Evolutionary conservation across 1,284 basidiomycete genomes (phyloP).

Genomic region (Cutaneotrichosporon daszewskae): DNA sequence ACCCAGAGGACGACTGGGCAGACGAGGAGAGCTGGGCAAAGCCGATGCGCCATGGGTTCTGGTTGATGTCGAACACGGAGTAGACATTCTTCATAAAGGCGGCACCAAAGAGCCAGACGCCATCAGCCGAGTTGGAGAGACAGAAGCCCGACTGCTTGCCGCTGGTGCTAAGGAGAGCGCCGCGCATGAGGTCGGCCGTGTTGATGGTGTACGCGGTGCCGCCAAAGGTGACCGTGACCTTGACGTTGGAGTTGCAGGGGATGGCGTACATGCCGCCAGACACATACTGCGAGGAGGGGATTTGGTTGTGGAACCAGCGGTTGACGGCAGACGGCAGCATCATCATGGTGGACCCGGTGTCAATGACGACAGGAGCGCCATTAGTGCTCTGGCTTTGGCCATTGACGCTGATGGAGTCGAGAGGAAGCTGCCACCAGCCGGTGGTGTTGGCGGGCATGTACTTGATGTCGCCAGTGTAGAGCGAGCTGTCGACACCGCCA

Average conservation of each 20-base stretch:
- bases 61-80: constrained; percentile 4
- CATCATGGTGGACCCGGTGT: constrained; percentile 7
- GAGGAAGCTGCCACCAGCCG: constrained; percentile 50
- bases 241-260: constrained; percentile 65
- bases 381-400: constrained; percentile 21
- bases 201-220: constrained; percentile 2
- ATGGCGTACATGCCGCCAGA: constrained; percentile 47
- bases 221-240: constrained; percentile 62
- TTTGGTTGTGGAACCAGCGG: background rate
- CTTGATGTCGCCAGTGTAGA: constrained; percentile 74
- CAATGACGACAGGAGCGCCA: constrained; percentile 1
- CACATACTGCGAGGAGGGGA: constrained; percentile 2
- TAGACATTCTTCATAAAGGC: constrained; percentile 17
- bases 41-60: constrained; percentile 5
- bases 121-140: constrained; percentile 14
- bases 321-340: constrained; percentile 2
- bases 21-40: constrained; percentile 14
- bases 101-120: constrained; percentile 10
- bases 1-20: too few species aligned
- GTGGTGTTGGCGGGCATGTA: constrained; percentile 54
- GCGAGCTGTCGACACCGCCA: constrained; percentile 57
- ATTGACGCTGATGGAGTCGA: constrained; percentile 47
- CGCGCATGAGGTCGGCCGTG: constrained; percentile 49
- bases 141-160: background rate
- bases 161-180: background rate